Base-by-base conservation (phyloP, 2,329 filamentous ascomycete genomes). In the Rhinocladiella similis region DNA sequence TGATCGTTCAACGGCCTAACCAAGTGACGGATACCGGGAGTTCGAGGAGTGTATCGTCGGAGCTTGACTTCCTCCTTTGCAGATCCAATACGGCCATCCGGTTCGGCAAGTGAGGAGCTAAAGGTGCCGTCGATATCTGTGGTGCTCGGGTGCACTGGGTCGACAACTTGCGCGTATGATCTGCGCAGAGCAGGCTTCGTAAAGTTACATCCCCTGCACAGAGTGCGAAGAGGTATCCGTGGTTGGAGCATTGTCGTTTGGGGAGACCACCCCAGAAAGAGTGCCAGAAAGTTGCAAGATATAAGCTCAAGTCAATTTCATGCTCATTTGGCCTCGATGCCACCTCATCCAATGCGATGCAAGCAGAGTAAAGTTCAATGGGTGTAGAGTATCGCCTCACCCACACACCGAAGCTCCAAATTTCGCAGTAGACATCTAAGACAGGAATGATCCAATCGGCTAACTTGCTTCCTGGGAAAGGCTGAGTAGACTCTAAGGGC, bases 1-100 rank as follows among this genome's bases (percentile, higher is more conserved):
- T 99, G 94, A 68, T 97, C 91, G 75, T 97, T 97, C 75, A 97
- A 87, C 13, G 94, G 91, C 42, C 94, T 85, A 72, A 88, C 89
- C 63, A 99, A 79, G 83, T 99, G 94, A 68, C 94, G 87, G 57
- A 96, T 75, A 82, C 94, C 94, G 12, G 93, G 93, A 1, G 94
- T 97, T 67, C 91, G 86, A 35, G 94, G 94, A 73, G 90, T 97
- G 75, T 97, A 99, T 52, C 89, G 94, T 67, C 90, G 86, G 72
- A 97, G 72, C 43, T 80, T 75, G 14, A 77, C 73, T 14, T 76
- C 70, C 39, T 77, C 67, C 41, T 70, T 69, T n/a, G 60, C 51
- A 25, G 55, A 54, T 4, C 62, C 48, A 20, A 66, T 47, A 10
- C 68, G 55, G 39, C 57, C 57, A 35, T 61, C 61, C 35, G 57